Evolutionary conservation across 257 asterid genomes (phyloP), one percentile per base, ranked within the genome.

Genomic region (Fraxinus pennsylvanica): DNA sequence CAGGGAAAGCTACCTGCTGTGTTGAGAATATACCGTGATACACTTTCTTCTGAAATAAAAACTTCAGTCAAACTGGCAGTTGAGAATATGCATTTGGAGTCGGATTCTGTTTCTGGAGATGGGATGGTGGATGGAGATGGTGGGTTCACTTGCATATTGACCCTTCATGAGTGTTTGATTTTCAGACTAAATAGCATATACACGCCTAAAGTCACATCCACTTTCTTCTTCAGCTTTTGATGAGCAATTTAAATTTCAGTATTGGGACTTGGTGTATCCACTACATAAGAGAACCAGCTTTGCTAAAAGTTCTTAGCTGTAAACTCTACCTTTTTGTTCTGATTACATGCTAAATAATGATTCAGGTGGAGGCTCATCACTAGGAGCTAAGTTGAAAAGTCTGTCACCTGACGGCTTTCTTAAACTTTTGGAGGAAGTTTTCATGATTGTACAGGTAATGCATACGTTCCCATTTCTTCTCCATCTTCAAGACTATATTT

Each of bases 1-100:
- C 90, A 93, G 99, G 97, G 97, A 76, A 96, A 91, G 84, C 87
- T 96, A 78, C 99, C 99, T 32, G 90, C 96, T 78, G 98, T 92
- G 69, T 88, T 96, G 93, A 89, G 97, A 91, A 82, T 92, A 83
- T 96, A 96, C 81, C 91, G 96, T 36, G 99, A 96, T 78, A 88
- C 97, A 63, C 94, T 96, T 72, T 91, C 96, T 38, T 88, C 97
- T 76, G 96, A 96, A 79, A 85, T 96, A 89, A 96, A 93, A 85
- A 88, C 88, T 70, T 91, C 97, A 80, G 91, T 93, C 85, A 96
- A 93, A 89, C 83, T 84, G 66, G 90, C 96, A 43, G 96, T 96
- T 82, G 82, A 89, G 79, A 94, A 87, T 83, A 86, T 90, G 94
- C 98, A 90, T 73, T 72, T 89, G 83, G 98, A 91, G 80, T 89